phyloP scores from a whole-genome alignment of 352 stramenopile genomes.

The Thraustochytrium striatum region DNA sequence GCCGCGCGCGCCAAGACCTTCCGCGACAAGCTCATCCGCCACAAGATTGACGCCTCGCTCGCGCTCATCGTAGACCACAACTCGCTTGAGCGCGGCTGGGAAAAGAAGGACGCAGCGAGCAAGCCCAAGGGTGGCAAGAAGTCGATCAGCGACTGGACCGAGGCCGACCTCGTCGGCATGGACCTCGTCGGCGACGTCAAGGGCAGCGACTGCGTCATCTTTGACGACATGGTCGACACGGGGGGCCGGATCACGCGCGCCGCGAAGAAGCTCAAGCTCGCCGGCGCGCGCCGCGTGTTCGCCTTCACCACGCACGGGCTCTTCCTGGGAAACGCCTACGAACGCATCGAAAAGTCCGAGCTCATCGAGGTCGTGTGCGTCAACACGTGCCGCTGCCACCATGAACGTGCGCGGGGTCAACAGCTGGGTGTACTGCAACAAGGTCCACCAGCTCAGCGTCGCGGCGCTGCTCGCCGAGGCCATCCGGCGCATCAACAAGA shows the following conservation, averaged over 20 bases:
- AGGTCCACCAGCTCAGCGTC: constrained; percentile 78
- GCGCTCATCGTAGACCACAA: constrained; percentile 49
- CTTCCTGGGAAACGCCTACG: constrained; percentile 75
- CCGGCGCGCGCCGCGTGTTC: constrained; percentile 77
- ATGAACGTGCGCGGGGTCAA: constrained; percentile 58
- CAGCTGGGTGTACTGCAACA: constrained; percentile 62
- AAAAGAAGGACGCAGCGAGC: neutral
- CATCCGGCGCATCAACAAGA: constrained; percentile 58
- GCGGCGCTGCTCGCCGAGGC: constrained; percentile 78
- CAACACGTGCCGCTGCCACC: constrained; percentile 72
- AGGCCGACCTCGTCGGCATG: constrained; percentile 55
- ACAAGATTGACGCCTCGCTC: constrained; percentile 43
- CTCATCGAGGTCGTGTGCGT: constrained; percentile 79
- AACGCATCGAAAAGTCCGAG: constrained; percentile 72
- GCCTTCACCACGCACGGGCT: constrained; percentile 81
- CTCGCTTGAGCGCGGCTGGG: constrained; percentile 18
- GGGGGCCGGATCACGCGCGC: constrained; percentile 71
- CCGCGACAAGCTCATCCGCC: constrained; percentile 46
- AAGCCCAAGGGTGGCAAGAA: neutral
- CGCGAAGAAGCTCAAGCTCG: constrained; percentile 70
- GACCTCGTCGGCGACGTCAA: constrained; percentile 81
- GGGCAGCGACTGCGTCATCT: constrained; percentile 78
- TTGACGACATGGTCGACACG: constrained; percentile 84
- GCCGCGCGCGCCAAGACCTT: constrained; percentile 45
- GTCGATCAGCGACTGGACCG: constrained; percentile 34